Evolutionary conservation across 306 rosid genomes (phyloP).

Genomic region (Coriaria nepalensis): DNA sequence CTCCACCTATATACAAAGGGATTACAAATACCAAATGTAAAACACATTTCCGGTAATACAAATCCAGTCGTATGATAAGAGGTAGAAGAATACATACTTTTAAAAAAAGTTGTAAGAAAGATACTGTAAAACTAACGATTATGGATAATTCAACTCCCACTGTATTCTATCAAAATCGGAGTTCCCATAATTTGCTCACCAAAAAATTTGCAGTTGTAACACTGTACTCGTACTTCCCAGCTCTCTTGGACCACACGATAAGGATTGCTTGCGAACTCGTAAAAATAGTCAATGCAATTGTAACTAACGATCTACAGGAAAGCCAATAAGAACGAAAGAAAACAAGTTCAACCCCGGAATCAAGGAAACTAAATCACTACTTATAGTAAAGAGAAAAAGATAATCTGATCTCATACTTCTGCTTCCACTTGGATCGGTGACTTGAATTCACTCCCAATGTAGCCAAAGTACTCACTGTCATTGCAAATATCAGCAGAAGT

Average conservation of each 20-base stretch:
- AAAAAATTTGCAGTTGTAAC: conserved; percentile 88
- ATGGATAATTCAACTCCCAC: background rate
- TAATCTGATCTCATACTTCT: conserved; percentile 24
- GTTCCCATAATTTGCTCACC: conserved; percentile 27
- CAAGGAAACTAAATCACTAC: background rate
- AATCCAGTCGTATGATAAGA: background rate
- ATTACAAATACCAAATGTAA: background rate
- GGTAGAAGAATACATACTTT: background rate
- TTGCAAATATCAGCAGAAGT: background rate
- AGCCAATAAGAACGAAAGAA: conserved; percentile 3
- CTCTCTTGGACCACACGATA: conserved; percentile 93
- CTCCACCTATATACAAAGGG: conserved; percentile 51
- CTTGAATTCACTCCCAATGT: conserved; percentile 21
- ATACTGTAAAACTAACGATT: background rate
- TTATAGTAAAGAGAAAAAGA: background rate
- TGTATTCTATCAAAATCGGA: background rate
- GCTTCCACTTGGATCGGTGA: conserved; percentile 42
- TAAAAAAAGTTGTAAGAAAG: background rate
- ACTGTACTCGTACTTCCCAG: conserved; percentile 92
- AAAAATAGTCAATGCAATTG: conserved; percentile 69
- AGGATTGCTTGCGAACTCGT: conserved; percentile 93
- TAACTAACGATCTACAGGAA: conserved; percentile 53
- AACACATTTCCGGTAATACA: background rate
- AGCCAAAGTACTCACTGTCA: conserved; percentile 14
- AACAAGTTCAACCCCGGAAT: conserved; percentile 5